Evolutionary conservation across 306 rosid genomes (phyloP).

Genomic region (Cicer bijugum): DNA sequence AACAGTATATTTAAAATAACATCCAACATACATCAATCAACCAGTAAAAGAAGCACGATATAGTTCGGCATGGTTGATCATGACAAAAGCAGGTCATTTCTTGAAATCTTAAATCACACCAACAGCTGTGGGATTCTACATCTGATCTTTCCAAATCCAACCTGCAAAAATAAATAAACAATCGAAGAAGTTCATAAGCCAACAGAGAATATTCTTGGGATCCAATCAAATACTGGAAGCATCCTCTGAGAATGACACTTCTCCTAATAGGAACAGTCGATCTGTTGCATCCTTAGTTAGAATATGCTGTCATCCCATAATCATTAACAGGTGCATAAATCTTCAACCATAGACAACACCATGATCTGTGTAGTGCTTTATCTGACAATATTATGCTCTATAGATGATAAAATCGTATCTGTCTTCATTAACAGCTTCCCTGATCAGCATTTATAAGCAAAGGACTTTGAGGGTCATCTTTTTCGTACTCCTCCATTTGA

Average conservation of each 20-base stretch:
- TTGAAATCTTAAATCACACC: constrained; percentile 75
- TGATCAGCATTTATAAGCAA: constrained; percentile 48
- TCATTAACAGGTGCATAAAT: constrained; percentile 41
- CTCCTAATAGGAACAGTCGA: constrained; percentile 48
- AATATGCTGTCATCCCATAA: constrained; percentile 43
- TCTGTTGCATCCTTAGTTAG: constrained; percentile 48
- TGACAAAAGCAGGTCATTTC: constrained; percentile 70
- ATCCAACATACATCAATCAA: constrained; percentile 89
- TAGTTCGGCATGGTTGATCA: constrained; percentile 71
- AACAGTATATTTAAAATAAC: constrained; percentile 53
- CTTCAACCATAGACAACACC: constrained; percentile 49
- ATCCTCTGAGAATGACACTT: constrained; percentile 57
- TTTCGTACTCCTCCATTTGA: constrained; percentile 40
- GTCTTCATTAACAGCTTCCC: constrained; percentile 46
- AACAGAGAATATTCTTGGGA: constrained; percentile 53
- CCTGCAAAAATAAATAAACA: constrained; percentile 84
- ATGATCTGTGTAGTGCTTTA: constrained; percentile 35
- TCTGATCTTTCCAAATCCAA: constrained; percentile 57
- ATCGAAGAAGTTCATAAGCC: constrained; percentile 64
- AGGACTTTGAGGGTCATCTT: constrained; percentile 35
- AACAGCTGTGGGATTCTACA: constrained; percentile 58
- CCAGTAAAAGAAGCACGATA: constrained; percentile 74
- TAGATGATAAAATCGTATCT: constrained; percentile 44
- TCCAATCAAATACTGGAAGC: constrained; percentile 69
- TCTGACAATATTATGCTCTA: constrained; percentile 39